Base-by-base conservation (phyloP, 2,329 filamentous ascomycete species). In the Rachicladosporium sp. region DNA sequence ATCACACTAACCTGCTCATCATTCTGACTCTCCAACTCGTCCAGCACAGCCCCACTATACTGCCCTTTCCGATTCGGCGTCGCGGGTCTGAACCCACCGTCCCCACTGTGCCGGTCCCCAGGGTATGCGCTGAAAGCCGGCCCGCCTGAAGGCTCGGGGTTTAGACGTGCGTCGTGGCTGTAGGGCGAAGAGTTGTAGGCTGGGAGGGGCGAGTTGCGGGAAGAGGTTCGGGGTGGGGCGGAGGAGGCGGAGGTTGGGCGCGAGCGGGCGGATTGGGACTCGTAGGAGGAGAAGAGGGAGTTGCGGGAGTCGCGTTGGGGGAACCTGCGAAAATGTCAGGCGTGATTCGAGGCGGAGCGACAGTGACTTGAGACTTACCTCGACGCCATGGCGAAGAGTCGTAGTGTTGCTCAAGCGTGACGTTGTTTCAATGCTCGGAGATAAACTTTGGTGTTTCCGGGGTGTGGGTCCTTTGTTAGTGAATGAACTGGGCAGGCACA, bases 21-120 rank as follows among this genome's bases (percentile, higher is more conserved):
- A 58, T 96, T 96, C 66, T 98, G 91, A 55, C 83, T 89, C 68
- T 98, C 91, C 44, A 98, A 73, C 65, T 93, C 87, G 58, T 85
- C 86, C 38, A 98, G 73, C 35, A 94, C 86, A 12, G 88, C 83
- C 54, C 93, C 82, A 58, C 82, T 89, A 61, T 96, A 96, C 60
- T 95, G 88, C 10, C 89, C 89, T 57, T 81, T 85, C 9, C 57
- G 57, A 52, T 68, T 67, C 43, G 66, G 66, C 39, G 66, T 69
- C 43, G 66, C 66, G 11, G 52, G 41, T 12, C 66, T 43, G 41
- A 60, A 68, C 10, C 48, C 50, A 6, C 49, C 47, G 19, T 50
- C 50, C 6, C 42, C 46, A 33, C 48, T 52, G 7, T 43, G 35
- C 36, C 47, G 37, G 23, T 43, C 41, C 12, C 50, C 46, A 2